phyloP scores from a whole-genome alignment of 108 stramenopile species.

The Nitzschia palea region DNA sequence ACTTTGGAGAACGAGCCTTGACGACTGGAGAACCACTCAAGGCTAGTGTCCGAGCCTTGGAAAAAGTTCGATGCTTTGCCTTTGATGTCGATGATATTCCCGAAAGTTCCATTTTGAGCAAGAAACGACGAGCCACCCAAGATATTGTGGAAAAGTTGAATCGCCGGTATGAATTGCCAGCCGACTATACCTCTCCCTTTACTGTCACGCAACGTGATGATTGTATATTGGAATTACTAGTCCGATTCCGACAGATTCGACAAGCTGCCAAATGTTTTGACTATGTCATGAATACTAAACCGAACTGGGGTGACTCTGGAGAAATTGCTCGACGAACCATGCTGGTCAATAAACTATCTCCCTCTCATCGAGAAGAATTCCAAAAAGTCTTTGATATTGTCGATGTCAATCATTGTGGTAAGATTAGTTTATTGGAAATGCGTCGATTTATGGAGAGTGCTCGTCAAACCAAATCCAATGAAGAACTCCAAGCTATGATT shows the following conservation, averaged over 20 bases:
- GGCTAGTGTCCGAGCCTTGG: conserved; percentile 64
- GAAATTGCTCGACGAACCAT: conserved; percentile 52
- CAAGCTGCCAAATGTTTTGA: conserved; percentile 70
- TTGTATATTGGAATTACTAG: conserved; percentile 53
- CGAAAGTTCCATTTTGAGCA: conserved; percentile 50
- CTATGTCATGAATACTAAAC: conserved; percentile 58
- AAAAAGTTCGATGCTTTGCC: conserved; percentile 68
- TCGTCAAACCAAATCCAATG: conserved; percentile 40
- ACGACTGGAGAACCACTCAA: conserved; percentile 81
- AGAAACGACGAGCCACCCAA: conserved; percentile 40
- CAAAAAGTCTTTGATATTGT: conserved; percentile 56
- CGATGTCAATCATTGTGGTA: conserved; percentile 45
- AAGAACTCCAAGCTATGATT: conserved; percentile 55
- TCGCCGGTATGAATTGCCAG: conserved; percentile 49
- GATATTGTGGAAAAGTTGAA: conserved; percentile 47
- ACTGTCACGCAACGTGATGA: conserved; percentile 27
- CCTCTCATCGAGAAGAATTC: conserved; percentile 57
- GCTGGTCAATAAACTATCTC: conserved; percentile 60
- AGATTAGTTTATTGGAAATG: conserved; percentile 53
- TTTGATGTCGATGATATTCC: conserved; percentile 69
- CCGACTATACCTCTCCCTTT: conserved; percentile 1
- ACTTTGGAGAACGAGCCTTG: conserved; percentile 80
- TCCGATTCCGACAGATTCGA: conserved; percentile 71
- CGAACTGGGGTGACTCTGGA: conserved; percentile 60
- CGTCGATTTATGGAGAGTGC: conserved; percentile 57